Evolutionary conservation across 2,329 filamentous ascomycete genomes (phyloP).

Genomic region (Myriosclerotinia curreyana): DNA sequence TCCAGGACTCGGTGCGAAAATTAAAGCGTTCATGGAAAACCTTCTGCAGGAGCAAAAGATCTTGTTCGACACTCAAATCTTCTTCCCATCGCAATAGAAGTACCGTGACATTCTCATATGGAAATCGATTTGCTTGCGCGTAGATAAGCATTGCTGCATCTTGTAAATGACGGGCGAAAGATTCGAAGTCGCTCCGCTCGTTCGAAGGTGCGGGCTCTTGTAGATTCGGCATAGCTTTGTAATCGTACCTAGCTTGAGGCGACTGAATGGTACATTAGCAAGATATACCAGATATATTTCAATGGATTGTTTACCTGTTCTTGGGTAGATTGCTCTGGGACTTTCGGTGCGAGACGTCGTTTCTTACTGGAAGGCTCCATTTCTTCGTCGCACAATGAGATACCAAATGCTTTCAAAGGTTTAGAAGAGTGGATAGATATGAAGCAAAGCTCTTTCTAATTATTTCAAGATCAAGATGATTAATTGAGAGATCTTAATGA

Average conservation of each 20-base stretch:
- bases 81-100: conserved; percentile 62
- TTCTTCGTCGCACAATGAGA: conserved; percentile 18
- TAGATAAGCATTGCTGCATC: conserved; percentile 67
- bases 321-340: conserved; percentile 37
- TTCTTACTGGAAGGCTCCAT: conserved; percentile 39
- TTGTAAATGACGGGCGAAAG: conserved; percentile 64
- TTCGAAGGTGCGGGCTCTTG: conserved; percentile 37
- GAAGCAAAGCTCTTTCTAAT: conserved; percentile 5
- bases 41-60: conserved; percentile 54
- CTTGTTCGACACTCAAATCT: conserved; percentile 52
- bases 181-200: conserved; percentile 55
- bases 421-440: background rate
- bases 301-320: conserved; percentile 35
- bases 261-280: conserved; percentile 29
- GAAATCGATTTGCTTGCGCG: conserved; percentile 56
- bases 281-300: conserved; percentile 3
- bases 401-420: conserved; percentile 1
- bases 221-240: conserved; percentile 35
- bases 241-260: conserved; percentile 36
- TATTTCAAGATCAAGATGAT: conserved; percentile 13
- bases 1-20: conserved; percentile 58
- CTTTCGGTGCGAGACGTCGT: conserved; percentile 40
- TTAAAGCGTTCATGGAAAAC: conserved; percentile 59
- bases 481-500: conserved; percentile 8
- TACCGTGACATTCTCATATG: conserved; percentile 58